Base-by-base conservation (phyloP, 352 stramenopile species). In the Pythium graminicola region DNA sequence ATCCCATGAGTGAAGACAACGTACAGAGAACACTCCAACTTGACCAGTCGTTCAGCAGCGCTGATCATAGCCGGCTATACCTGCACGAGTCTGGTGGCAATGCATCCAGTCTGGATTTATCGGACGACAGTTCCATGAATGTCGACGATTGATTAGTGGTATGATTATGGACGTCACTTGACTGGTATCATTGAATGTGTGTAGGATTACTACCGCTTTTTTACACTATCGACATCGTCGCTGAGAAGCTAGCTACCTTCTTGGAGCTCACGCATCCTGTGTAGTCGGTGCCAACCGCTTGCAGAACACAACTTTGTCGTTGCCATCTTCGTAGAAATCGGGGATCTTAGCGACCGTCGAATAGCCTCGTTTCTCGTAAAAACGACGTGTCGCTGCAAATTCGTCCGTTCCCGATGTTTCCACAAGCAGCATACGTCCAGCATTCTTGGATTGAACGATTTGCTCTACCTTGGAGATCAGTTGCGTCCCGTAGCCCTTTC, bases 71-170 rank as follows among this genome's bases (percentile, higher is more conserved):
- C 43, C 69, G 52, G 14, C 47, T 71, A 26, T 63, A 73, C 39
- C 84, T 74, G 26, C 32, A 54, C 16, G 49, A 52, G 10, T 39
- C 20, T 35, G 29, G 10, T 14, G 31, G 74, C 8, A 72, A 65
- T 22, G 76, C 62, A 38, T 86, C 77, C 32, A 87, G 72, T 58
- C 49, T 90, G 8, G 70, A 87, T 45, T 82, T 88, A 19, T 90
- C 77, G 7, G 75, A 90, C 50, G 77, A 87, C 41, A 87, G 77
- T 43, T 88, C 75, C 1, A 89, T 86, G 72, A 84, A 79, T 39
- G 57, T 87, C 43, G 75, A 88, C 54, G 76, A 88, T 54, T 67
- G 47, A 67, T 36, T 9, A 14, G 31, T 14, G 31, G 14, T 36
- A 36, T 36, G 31, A 9, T 36, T 14, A n/a, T n/a, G n/a, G n/a